Conservation (phyloP, 176 grass and related monocot genomes). For the Paspalum notatum region DNA sequence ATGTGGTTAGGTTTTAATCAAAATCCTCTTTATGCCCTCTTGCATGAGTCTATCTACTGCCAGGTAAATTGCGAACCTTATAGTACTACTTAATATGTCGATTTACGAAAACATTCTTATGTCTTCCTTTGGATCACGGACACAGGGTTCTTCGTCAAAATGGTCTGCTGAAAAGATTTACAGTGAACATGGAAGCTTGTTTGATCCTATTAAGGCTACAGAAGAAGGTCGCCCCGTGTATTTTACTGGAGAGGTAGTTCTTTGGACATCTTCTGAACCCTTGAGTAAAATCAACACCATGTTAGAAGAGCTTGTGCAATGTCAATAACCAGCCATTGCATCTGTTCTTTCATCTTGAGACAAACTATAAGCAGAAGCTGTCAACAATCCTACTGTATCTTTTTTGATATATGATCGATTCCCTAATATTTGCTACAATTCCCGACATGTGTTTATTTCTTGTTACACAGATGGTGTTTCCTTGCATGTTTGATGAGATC, state of each 20-base stretch:
- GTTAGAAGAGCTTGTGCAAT: background rate
- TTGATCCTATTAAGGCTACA: constrained; percentile 81
- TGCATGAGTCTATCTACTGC: constrained; percentile 96
- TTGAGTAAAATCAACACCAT: background rate
- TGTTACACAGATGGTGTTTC: constrained; percentile 69
- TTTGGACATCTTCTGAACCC: constrained; percentile 7
- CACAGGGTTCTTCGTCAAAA: constrained; percentile 75
- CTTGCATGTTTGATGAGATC: constrained; percentile 90
- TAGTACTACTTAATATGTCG: background rate
- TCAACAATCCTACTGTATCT: background rate
- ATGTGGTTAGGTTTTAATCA: constrained; percentile 86
- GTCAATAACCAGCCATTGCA: background rate
- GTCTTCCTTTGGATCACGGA: constrained; percentile 28
- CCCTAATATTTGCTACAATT: background rate
- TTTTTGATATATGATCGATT: background rate
- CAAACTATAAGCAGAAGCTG: background rate
- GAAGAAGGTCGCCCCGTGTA: constrained; percentile 77
- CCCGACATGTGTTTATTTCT: constrained; percentile 1
- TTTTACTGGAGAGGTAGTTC: constrained; percentile 84
- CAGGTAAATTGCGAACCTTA: constrained; percentile 52
- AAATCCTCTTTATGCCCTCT: constrained; percentile 82
- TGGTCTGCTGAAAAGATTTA: constrained; percentile 86
- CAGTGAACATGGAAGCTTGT: constrained; percentile 58
- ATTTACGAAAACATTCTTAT: background rate
- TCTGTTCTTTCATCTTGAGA: constrained; percentile 23